Conservation (phyloP, 805 yeast species). For the Candida boleticola region DNA sequence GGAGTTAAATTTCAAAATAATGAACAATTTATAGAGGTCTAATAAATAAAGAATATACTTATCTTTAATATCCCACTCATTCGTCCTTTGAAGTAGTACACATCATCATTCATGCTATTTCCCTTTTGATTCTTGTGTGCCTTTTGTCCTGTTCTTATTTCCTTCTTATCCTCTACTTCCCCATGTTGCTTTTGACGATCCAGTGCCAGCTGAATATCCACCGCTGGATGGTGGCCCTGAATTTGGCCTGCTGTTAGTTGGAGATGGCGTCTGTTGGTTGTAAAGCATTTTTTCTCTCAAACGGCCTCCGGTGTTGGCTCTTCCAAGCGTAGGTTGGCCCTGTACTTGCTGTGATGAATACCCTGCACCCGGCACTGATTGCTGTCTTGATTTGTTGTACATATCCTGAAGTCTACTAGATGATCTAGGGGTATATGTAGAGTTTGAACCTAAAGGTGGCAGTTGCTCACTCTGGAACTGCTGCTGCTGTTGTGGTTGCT, state of each 20-base stretch:
- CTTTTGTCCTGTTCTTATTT: background rate
- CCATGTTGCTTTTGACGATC: constrained; percentile 22
- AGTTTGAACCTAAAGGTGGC: constrained; percentile 4
- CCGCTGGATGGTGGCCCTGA: background rate
- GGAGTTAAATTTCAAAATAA: constrained; percentile 45
- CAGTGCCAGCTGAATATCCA: constrained; percentile 4
- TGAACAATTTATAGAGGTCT: constrained; percentile 2
- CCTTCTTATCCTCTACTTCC: constrained; percentile 15
- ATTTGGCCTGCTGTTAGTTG: constrained; percentile 11
- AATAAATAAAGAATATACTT: background rate
- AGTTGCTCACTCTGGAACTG: background rate
- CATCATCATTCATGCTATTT: too few relatives aligned
- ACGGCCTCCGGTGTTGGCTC: constrained; percentile 27
- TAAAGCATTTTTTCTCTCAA: constrained; percentile 29
- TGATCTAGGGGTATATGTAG: constrained; percentile 29
- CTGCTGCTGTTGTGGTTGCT: constrained; percentile 4
- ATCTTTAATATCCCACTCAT: background rate
- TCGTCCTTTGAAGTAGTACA: too few relatives aligned
- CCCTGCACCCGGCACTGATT: constrained; percentile 33
- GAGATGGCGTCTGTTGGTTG: constrained; percentile 2
- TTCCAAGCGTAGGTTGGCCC: constrained; percentile 15
- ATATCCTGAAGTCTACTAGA: constrained; percentile 37
- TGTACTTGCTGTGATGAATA: constrained; percentile 18
- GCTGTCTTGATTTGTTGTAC: constrained; percentile 40
- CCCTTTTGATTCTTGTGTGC: too few relatives aligned